Conservation (phyloP, 371 early-diverging fungal genomes). For the Entomophthora muscae region DNA sequence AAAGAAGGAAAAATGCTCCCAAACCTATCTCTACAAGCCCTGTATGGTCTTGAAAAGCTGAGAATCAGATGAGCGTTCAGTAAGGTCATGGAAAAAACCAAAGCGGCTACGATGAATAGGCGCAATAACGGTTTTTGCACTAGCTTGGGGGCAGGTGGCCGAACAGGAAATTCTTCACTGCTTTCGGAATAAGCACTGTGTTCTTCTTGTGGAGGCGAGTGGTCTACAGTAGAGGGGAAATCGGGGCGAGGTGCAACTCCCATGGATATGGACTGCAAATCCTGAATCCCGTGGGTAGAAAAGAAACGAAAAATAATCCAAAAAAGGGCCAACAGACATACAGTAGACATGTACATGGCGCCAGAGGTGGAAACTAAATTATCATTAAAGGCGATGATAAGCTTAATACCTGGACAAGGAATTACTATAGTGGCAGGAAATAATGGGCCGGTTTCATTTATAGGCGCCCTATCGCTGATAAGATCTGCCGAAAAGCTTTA, state of each 20-base stretch:
- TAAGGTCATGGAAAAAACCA: not conserved
- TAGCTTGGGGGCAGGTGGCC: not conserved
- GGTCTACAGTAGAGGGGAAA: not conserved
- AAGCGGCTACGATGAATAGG: not conserved
- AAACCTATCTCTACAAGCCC: not conserved
- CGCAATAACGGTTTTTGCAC: not conserved
- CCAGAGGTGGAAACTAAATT: not conserved
- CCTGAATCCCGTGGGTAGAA: not conserved
- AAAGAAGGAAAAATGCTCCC: not conserved
- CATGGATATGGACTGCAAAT: not conserved
- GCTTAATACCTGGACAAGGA: not conserved
- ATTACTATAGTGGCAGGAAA: not conserved
- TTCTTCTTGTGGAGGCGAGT: not conserved
- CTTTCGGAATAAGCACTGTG: not conserved
- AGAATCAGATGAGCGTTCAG: not conserved
- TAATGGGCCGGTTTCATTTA: not conserved
- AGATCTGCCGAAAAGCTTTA: too few species aligned
- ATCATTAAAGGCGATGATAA: not conserved
- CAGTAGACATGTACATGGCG: not conserved
- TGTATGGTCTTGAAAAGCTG: not conserved
- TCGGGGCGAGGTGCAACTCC: not conserved
- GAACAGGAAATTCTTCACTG: not conserved
- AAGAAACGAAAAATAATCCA: not conserved
- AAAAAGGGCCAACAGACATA: not conserved
- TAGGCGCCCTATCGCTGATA: not conserved